These are phyloP conservation scores for Apiotrichum laibachii DNA, from an alignment of 1,284 basidiomycete species.

Conservation along the genomic window DNA sequence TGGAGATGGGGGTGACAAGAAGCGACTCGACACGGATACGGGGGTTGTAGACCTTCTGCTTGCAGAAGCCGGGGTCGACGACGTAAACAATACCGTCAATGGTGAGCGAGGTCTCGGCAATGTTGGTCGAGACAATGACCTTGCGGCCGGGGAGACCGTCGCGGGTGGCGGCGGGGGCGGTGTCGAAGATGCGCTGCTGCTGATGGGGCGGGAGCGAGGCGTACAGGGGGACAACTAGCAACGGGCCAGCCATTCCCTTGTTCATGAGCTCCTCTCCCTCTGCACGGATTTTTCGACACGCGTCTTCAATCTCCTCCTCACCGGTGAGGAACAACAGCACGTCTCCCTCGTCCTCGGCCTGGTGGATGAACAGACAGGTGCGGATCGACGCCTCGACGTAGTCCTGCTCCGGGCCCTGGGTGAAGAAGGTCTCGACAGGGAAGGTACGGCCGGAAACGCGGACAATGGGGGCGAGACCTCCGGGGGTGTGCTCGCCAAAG, in stretches of 20 bases:
- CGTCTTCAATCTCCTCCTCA: conserved; percentile 98
- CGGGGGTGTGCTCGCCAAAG: conserved; percentile 64
- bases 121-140: conserved; percentile 93
- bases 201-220: conserved; percentile 88
- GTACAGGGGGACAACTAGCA: conserved; percentile 87
- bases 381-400: conserved; percentile 97
- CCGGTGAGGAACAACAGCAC: conserved; percentile 93
- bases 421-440: conserved; percentile 93
- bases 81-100: conserved; percentile 99
- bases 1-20: conserved; percentile 91
- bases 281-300: conserved; percentile 86
- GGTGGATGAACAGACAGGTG: conserved; percentile 95
- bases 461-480: conserved; percentile 74
- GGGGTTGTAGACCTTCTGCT: conserved; percentile 97
- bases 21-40: conserved; percentile 93
- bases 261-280: conserved; percentile 78
- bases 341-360: conserved; percentile 91
- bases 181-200: conserved; percentile 93
- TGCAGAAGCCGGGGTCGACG: conserved; percentile 95
- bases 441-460: conserved; percentile 96
- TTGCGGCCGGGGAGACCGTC: conserved; percentile 85
- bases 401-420: conserved; percentile 91
- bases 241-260: conserved; percentile 74
- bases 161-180: conserved; percentile 64
- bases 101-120: conserved; percentile 95